These are phyloP conservation scores for Silene noctiflora DNA, from an alignment of 179 eudicot species.

Conservation along the genomic window DNA sequence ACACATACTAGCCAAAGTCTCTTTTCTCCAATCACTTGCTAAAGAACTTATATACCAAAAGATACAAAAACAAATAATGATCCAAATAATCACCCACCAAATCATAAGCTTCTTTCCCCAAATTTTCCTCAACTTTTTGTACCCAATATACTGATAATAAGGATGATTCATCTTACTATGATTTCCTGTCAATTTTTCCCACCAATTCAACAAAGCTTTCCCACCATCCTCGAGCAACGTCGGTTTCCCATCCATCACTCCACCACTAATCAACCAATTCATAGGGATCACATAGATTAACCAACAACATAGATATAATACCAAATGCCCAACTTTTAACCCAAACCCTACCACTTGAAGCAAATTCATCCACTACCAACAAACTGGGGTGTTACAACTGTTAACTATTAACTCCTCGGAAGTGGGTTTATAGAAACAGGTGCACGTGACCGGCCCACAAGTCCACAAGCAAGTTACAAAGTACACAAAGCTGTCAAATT, in stretches of 20 bases:
- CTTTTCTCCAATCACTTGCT: constrained; percentile 74
- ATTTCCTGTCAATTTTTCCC: constrained; percentile 47
- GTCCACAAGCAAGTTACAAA: neutral
- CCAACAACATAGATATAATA: constrained; percentile 72
- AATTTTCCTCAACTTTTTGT: constrained; percentile 44
- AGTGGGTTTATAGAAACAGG: too few relatives aligned
- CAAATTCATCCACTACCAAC: constrained; percentile 59
- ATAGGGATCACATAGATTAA: constrained; percentile 53
- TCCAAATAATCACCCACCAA: constrained; percentile 55
- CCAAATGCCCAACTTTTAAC: constrained; percentile 57
- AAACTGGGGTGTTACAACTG: too few relatives aligned
- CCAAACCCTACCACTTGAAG: constrained; percentile 67
- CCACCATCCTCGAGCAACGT: constrained; percentile 44
- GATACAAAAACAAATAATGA: constrained; percentile 34
- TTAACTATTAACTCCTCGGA: too few relatives aligned
- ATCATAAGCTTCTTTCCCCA: constrained; percentile 58
- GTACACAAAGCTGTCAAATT: constrained; percentile 22
- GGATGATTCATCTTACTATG: constrained; percentile 50
- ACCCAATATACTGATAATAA: constrained; percentile 47
- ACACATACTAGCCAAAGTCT: constrained; percentile 74
- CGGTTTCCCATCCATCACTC: constrained; percentile 55
- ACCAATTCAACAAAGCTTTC: constrained; percentile 41
- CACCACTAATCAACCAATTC: constrained; percentile 57
- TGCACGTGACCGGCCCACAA: too few relatives aligned
- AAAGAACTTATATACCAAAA: constrained; percentile 61